Evolutionary conservation across 768 basidiomycete species (phyloP).

Genomic region (Infundibulicybe gibba): DNA sequence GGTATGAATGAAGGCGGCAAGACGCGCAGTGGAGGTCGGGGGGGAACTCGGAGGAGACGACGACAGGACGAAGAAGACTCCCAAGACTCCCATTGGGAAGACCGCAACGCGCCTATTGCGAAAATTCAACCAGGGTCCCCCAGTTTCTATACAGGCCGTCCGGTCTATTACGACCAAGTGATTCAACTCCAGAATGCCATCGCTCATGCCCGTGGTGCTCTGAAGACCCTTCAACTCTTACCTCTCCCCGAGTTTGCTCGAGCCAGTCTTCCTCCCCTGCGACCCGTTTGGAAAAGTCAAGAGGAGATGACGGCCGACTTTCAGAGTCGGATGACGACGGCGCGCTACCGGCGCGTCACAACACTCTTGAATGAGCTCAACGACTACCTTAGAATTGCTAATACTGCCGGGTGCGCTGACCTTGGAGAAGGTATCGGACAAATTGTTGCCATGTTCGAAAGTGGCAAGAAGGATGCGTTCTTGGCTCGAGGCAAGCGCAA

Average conservation of each 20-base stretch:
- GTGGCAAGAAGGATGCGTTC: conserved; percentile 50
- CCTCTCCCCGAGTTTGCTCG: conserved; percentile 76
- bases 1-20: neutral
- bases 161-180: conserved; percentile 72
- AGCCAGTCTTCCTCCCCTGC: conserved; percentile 51
- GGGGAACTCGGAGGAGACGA: conserved; percentile 10
- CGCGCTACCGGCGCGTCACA: conserved; percentile 66
- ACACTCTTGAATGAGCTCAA: conserved; percentile 64
- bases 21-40: conserved; percentile 6
- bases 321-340: conserved; percentile 56
- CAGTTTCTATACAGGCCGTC: conserved; percentile 80
- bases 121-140: conserved; percentile 56
- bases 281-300: conserved; percentile 67
- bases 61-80: conserved; percentile 10
- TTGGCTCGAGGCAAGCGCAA: conserved; percentile 51
- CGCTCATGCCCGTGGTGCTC: conserved; percentile 47
- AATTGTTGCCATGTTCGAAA: conserved; percentile 63
- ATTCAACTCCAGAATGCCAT: conserved; percentile 63
- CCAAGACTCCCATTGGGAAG: conserved; percentile 6
- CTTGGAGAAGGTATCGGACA: conserved; percentile 45
- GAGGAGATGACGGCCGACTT: conserved; percentile 56
- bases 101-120: neutral
- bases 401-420: conserved; percentile 52
- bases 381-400: conserved; percentile 56
- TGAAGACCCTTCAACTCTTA: conserved; percentile 64